Percentiles rank a stretch among this genome's conserved stretches.
These are phyloP conservation scores for Colletotrichum sidae DNA, from an alignment of 2,329 filamentous ascomycete genomes.

Conservation along the genomic window DNA sequence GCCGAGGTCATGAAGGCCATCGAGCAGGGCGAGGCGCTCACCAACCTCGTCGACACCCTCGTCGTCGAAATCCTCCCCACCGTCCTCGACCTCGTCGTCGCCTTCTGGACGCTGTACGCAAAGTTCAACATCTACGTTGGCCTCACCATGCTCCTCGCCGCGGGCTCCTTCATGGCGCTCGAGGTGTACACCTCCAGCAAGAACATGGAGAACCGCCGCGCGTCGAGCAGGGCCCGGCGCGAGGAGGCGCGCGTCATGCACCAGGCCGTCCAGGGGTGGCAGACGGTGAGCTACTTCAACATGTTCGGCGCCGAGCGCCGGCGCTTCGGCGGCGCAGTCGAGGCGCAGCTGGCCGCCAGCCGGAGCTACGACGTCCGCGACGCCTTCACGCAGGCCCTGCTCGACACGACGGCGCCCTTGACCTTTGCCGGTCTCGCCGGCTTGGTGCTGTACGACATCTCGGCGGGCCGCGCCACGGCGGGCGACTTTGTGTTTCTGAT, in stretches of 20 bases:
- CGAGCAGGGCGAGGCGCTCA: slow-evolving; percentile 71
- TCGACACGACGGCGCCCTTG: slow-evolving; percentile 58
- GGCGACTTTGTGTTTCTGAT: slow-evolving; percentile 74
- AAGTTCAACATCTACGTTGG: slow-evolving; percentile 72
- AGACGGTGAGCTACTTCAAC: slow-evolving; percentile 62
- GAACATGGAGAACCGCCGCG: slow-evolving; percentile 52
- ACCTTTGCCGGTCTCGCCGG: slow-evolving; percentile 45
- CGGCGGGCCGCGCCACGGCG: slow-evolving; percentile 59
- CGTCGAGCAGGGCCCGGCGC: slow-evolving; percentile 53
- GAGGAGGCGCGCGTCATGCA: slow-evolving; percentile 65
- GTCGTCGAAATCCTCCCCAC: slow-evolving; percentile 72
- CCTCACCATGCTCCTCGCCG: slow-evolving; percentile 48
- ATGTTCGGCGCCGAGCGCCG: slow-evolving; percentile 46
- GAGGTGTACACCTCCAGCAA: slow-evolving; percentile 49
- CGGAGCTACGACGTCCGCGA: slow-evolving; percentile 40
- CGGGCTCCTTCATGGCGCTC: slow-evolving; percentile 37
- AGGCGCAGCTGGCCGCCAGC: slow-evolving; percentile 41
- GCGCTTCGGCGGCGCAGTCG: slow-evolving; percentile 44
- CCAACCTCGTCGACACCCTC: slow-evolving; percentile 68
- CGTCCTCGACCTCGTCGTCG: slow-evolving; percentile 70
- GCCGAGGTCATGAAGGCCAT: no score
- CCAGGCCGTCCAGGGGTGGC: slow-evolving; percentile 70
- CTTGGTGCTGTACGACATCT: slow-evolving; percentile 65
- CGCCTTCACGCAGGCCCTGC: slow-evolving; percentile 39
- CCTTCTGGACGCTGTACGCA: slow-evolving; percentile 69